Evolutionary conservation across 768 basidiomycete genomes (phyloP), one percentile per base, ranked within the genome.

Genomic region (Rhodotorula babjevae): DNA sequence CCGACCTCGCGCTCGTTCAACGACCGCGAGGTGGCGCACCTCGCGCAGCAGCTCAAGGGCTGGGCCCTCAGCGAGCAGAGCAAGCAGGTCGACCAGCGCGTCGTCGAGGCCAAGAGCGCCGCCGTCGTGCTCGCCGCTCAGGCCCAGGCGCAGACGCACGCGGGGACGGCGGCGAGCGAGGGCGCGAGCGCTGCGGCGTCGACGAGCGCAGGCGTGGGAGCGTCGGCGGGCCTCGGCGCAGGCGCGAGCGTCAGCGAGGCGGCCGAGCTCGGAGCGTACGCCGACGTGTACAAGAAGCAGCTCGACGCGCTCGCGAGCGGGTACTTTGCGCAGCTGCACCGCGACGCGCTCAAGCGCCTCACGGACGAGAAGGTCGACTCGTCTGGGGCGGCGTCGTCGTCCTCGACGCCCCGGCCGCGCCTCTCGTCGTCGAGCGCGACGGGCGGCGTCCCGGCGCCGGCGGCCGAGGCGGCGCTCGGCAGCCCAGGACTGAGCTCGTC

Each of bases 291-390:
- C 74, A 70, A 69, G 63, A 46, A 46, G 25, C 71, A 77, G 57
- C 60, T 77, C 31, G 67, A 71, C 42, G 73, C 73, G 29, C 63
- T 75, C 58, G 71, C 76, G 33, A 62, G 65, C 33, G 76, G 76
- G 21, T 77, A 75, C 69, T 77, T 72, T 33, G 64, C 76, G 0
- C 73, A 73, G 42, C 56, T 77, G 42, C 76, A 77, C 29, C 68
- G 74, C 4, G 76, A 77, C 42, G 76, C 74, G n/a, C 56, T 77
- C 16, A 64, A 65, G 67, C 68, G 46, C 47, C 40, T 64, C 3
- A 49, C 55, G 42, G 66, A 75, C 47, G 69, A 70, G 47, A 53
- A 31, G 6, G 15, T 15, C 36, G 49, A 49, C 59, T 21, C 46
- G n/a, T n/a, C n/a, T n/a, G n/a, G n/a, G n/a, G n/a, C n/a, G 15